Conservation (phyloP, 73 alveolate species). For the Effrenium voratum region DNA sequence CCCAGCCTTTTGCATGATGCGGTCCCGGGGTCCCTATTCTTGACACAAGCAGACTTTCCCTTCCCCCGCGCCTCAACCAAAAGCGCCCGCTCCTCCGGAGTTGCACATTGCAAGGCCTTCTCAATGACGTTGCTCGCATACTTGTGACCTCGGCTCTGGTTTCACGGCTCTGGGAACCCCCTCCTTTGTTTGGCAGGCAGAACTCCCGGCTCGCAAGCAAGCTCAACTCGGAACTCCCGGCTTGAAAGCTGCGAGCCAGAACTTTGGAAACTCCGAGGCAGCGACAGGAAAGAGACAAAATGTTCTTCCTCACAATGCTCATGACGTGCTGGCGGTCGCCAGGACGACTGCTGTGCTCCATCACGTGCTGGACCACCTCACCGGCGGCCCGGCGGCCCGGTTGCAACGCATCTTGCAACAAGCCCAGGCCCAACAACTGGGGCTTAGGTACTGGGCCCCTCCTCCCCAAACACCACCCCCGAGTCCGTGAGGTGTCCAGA, state of each 20-base stretch:
- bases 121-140: slow-evolving; percentile 93
- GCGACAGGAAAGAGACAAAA: slow-evolving; percentile 42
- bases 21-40: too few species aligned
- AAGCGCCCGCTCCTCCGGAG: slow-evolving; percentile 48
- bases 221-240: too few species aligned
- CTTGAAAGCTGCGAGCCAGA: too few species aligned
- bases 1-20: too few species aligned
- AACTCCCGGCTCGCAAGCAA: too few species aligned
- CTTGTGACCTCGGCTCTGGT: slow-evolving; percentile 39
- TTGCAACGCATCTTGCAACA: not conserved
- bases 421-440: too few species aligned
- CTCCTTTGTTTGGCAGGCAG: too few species aligned
- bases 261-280: not conserved
- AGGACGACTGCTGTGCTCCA: slow-evolving; percentile 97
- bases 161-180: not conserved
- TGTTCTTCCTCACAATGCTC: slow-evolving; percentile 69
- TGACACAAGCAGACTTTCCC: too few species aligned
- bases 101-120: slow-evolving; percentile 92
- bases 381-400: not conserved
- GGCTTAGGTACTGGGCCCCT: too few species aligned
- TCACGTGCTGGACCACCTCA: slow-evolving; percentile 97
- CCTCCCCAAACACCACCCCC: too few species aligned
- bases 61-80: slow-evolving; percentile 20
- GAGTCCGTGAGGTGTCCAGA: too few species aligned
- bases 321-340: slow-evolving; percentile 95